Evolutionary conservation across 2,329 filamentous ascomycete species (phyloP).

Genomic region (Zymoseptoria pseudotritici): DNA sequence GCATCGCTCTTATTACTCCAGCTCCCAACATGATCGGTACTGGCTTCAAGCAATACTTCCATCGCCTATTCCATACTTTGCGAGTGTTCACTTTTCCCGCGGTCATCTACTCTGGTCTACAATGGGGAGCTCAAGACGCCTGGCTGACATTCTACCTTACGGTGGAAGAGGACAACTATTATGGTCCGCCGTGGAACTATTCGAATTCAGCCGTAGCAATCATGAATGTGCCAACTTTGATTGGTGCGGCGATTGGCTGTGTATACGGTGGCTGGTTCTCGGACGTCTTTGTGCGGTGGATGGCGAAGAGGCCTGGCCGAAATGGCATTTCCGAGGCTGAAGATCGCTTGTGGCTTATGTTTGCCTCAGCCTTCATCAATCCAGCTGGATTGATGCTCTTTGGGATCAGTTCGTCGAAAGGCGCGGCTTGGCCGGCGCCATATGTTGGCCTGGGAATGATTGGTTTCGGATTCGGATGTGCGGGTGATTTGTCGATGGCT

Average conservation of each 20-base stretch:
- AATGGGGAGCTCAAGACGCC: constrained; percentile 55
- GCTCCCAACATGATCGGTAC: constrained; percentile 47
- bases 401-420: constrained; percentile 45
- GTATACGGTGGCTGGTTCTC: constrained; percentile 52
- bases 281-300: constrained; percentile 50
- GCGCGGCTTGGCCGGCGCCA: constrained; percentile 46
- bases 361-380: constrained; percentile 44
- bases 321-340: constrained; percentile 50
- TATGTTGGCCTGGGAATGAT: constrained; percentile 52
- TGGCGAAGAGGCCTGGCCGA: constrained; percentile 42
- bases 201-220: constrained; percentile 47
- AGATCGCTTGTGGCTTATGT: constrained; percentile 47
- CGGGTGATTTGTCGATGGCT: constrained; percentile 46
- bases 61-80: constrained; percentile 48
- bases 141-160: constrained; percentile 54
- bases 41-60: constrained; percentile 48
- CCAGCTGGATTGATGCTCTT: constrained; percentile 48
- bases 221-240: constrained; percentile 51
- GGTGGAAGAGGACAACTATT: constrained; percentile 51
- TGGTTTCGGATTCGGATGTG: constrained; percentile 53
- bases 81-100: constrained; percentile 53
- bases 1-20: constrained; percentile 50
- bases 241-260: constrained; percentile 50
- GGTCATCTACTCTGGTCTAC: constrained; percentile 50
- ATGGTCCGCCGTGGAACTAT: constrained; percentile 49